A percentile compares a stretch with the other conserved stretches of the same genome.
Conservation (phyloP, 2,329 filamentous ascomycete species). For the Nemania abortiva region DNA sequence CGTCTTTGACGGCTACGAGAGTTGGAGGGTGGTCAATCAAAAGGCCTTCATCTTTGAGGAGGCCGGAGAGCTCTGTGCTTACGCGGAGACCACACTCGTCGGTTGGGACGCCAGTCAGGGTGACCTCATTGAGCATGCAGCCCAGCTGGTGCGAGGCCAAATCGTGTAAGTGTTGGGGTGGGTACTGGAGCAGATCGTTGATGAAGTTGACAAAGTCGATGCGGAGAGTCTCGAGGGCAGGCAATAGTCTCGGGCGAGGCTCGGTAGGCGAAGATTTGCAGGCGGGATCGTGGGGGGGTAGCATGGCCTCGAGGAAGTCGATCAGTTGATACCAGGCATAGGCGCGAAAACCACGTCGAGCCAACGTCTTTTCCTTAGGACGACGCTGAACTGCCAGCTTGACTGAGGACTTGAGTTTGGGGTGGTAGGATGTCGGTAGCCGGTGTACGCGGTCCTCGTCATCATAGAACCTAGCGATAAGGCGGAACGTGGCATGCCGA, state of each 20-base stretch:
- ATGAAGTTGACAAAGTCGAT: constrained; percentile 69
- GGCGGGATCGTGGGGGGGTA: constrained; percentile 63
- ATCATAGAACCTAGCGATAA: constrained; percentile 68
- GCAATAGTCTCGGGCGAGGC: constrained; percentile 59
- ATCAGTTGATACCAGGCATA: constrained; percentile 67
- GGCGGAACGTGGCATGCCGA: constrained; percentile 61
- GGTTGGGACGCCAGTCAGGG: constrained; percentile 64
- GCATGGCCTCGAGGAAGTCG: constrained; percentile 64
- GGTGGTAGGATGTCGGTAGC: constrained; percentile 58
- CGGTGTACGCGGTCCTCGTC: constrained; percentile 60
- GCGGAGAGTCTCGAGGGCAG: constrained; percentile 60
- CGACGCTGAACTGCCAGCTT: constrained; percentile 58
- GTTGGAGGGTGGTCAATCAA: constrained; percentile 60
- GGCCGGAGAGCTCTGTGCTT: constrained; percentile 61
- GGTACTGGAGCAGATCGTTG: constrained; percentile 59
- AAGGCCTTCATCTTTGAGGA: constrained; percentile 66
- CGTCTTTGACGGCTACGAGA: constrained; percentile 57
- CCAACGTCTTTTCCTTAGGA: constrained; percentile 59
- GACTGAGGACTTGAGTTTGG: constrained; percentile 57
- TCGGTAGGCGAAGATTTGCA: constrained; percentile 21
- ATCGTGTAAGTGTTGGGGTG: constrained; percentile 63
- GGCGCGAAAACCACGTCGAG: constrained; percentile 65
- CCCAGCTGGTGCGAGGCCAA: constrained; percentile 66
- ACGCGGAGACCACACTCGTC: constrained; percentile 63
- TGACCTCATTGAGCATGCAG: constrained; percentile 65